These are phyloP conservation scores for Diaporthe vaccinii DNA, from an alignment of 2,329 filamentous ascomycete species.

Conservation along the genomic window DNA sequence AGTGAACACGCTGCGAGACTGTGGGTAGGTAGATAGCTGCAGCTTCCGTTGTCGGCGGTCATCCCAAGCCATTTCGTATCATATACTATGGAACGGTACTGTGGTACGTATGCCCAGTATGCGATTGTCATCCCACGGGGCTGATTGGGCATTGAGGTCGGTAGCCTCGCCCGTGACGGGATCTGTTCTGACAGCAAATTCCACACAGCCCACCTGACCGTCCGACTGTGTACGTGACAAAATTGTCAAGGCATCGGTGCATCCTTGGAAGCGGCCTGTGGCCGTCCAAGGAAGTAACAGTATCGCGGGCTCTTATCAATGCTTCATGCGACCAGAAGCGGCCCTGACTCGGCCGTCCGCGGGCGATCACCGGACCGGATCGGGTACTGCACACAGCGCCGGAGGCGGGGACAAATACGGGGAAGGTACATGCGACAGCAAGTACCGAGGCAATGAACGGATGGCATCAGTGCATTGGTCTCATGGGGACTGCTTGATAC, in stretches of 20 bases:
- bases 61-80: conserved; percentile 2
- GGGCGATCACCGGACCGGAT: conserved; percentile 24
- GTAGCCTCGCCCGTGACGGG: conserved; percentile 16
- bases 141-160: conserved; percentile 19
- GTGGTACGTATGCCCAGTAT: neutral
- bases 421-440: neutral
- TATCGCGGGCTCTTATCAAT: neutral
- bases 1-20: conserved; percentile 4
- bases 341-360: conserved; percentile 26
- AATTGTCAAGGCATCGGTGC: conserved; percentile 13
- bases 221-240: neutral
- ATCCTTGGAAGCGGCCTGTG: neutral
- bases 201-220: neutral
- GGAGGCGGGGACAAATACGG: neutral
- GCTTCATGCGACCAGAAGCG: conserved; percentile 1
- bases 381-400: conserved; percentile 12
- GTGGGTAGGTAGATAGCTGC: conserved; percentile 16
- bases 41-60: conserved; percentile 30
- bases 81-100: neutral
- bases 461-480: neutral
- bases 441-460: neutral
- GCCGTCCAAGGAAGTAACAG: conserved; percentile 11
- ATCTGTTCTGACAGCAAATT: conserved; percentile 27
- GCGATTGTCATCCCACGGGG: conserved; percentile 8
- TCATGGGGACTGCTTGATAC: neutral